Conservation (phyloP, 2,329 filamentous ascomycete species). For the Aspergillus costaricaensis region DNA sequence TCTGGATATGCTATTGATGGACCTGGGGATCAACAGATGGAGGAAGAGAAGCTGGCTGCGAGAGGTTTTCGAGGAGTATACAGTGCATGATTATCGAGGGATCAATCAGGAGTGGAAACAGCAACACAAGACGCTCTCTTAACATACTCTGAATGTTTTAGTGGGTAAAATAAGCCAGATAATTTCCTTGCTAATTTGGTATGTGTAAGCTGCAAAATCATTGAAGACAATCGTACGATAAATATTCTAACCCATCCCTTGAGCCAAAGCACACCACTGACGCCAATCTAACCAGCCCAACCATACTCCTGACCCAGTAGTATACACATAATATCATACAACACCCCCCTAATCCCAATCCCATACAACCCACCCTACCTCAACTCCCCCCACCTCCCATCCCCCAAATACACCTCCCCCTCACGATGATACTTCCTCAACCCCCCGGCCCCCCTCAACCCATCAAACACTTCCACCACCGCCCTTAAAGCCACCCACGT, state of each 20-base stretch:
- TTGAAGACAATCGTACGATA: too few species aligned
- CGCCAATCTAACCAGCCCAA: too few species aligned
- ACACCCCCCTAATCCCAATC: too few species aligned
- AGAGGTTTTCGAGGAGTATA: conserved; percentile 5
- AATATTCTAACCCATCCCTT: too few species aligned
- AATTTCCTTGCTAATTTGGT: too few species aligned
- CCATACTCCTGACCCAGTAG: not conserved
- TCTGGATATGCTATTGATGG: conserved; percentile 6
- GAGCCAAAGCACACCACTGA: too few species aligned
- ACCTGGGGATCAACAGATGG: not conserved
- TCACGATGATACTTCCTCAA: conserved; percentile 29
- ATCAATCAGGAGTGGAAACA: conserved; percentile 8
- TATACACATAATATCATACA: not conserved
- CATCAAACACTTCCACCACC: conserved; percentile 31
- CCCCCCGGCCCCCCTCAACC: conserved; percentile 25
- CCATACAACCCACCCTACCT: too few species aligned
- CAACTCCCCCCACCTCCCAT: conserved; percentile 23
- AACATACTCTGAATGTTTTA: too few species aligned
- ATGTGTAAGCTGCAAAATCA: too few species aligned
- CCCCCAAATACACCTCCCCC: conserved; percentile 26
- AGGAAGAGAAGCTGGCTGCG: not conserved
- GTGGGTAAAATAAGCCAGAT: too few species aligned
- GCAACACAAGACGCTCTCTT: not conserved
- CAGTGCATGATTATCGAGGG: conserved; percentile 3
- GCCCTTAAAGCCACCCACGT: conserved; percentile 27